These are phyloP conservation scores for Aspergillus bertholletiae DNA, from an alignment of 495 filamentous ascomycete species.

Conservation along the genomic window DNA sequence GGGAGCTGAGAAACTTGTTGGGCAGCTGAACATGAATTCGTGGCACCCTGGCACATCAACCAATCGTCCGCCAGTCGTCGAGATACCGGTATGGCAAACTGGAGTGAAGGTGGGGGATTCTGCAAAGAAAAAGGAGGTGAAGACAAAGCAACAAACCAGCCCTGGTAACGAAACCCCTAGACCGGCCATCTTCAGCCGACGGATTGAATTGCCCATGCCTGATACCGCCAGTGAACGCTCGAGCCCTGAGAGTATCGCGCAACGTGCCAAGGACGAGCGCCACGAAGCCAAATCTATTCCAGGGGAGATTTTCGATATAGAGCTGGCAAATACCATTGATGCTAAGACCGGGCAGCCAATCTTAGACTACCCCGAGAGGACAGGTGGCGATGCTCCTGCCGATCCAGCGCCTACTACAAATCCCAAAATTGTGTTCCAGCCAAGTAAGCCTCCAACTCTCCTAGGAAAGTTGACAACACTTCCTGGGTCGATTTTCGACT, in stretches of 20 bases:
- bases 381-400: slow-evolving; percentile 15
- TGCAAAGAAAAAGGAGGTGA: slow-evolving; percentile 6
- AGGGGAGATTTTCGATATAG: slow-evolving; percentile 24
- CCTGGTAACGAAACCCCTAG: slow-evolving; percentile 29
- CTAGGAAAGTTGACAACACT: slow-evolving; percentile 43
- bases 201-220: slow-evolving; percentile 36
- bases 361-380: slow-evolving; percentile 18
- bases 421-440: slow-evolving; percentile 13
- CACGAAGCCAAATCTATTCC: slow-evolving; percentile 4
- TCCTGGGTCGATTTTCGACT: slow-evolving; percentile 43
- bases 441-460: slow-evolving; percentile 35
- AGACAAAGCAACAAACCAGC: slow-evolving; percentile 3
- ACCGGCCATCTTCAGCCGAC: slow-evolving; percentile 29
- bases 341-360: slow-evolving; percentile 38
- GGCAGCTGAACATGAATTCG: slow-evolving; percentile 65
- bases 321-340: slow-evolving; percentile 41
- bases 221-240: slow-evolving; percentile 46
- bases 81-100: slow-evolving; percentile 32
- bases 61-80: slow-evolving; percentile 29
- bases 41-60: slow-evolving; percentile 29
- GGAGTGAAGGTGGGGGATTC: slow-evolving; percentile 10
- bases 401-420: slow-evolving; percentile 9
- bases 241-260: slow-evolving; percentile 21
- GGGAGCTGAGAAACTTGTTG: slow-evolving; percentile 65
- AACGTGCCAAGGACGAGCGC: neutral